Percentiles rank a stretch among this genome's conserved stretches.
phyloP scores from a whole-genome alignment of 192 early-diverging fungal species.

The Chytriomyces confervae region DNA sequence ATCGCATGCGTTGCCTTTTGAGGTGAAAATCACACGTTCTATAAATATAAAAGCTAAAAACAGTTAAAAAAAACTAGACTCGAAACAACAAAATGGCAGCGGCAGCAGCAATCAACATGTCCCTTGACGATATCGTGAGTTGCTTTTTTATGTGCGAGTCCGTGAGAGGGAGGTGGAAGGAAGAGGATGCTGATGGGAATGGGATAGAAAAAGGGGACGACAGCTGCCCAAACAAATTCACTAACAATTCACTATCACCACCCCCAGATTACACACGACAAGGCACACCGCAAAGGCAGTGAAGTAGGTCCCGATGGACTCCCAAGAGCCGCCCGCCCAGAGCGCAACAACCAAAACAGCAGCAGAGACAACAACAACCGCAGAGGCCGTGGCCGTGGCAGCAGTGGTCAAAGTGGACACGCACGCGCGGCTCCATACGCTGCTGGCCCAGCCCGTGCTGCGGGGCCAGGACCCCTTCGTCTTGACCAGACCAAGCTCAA shows the following conservation, averaged over 20 bases:
- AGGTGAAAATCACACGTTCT: too few relatives aligned
- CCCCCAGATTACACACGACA: slow-evolving; percentile 9
- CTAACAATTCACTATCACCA: neutral
- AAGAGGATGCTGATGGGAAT: neutral
- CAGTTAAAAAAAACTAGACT: neutral
- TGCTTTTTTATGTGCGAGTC: neutral
- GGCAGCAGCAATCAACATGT: slow-evolving; percentile 28
- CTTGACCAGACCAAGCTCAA: slow-evolving; percentile 11
- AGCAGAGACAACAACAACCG: slow-evolving; percentile 6
- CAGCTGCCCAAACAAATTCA: slow-evolving; percentile 1
- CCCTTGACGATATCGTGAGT: slow-evolving; percentile 40
- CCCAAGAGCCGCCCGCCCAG: slow-evolving; percentile 13
- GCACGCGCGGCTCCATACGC: neutral
- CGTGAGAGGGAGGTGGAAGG: neutral
- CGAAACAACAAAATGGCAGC: slow-evolving; percentile 19
- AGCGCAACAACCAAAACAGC: neutral
- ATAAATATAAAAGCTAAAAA: too few relatives aligned
- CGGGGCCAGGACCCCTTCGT: neutral
- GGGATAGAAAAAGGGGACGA: neutral
- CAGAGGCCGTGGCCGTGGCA: slow-evolving; percentile 11
- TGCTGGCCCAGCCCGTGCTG: neutral
- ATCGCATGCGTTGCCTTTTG: too few relatives aligned
- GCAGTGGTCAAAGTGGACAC: neutral
- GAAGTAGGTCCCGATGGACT: slow-evolving; percentile 24
- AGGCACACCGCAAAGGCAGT: neutral